Base-by-base conservation (phyloP, 768 basidiomycete species). In the Strobilomyces confusus region DNA sequence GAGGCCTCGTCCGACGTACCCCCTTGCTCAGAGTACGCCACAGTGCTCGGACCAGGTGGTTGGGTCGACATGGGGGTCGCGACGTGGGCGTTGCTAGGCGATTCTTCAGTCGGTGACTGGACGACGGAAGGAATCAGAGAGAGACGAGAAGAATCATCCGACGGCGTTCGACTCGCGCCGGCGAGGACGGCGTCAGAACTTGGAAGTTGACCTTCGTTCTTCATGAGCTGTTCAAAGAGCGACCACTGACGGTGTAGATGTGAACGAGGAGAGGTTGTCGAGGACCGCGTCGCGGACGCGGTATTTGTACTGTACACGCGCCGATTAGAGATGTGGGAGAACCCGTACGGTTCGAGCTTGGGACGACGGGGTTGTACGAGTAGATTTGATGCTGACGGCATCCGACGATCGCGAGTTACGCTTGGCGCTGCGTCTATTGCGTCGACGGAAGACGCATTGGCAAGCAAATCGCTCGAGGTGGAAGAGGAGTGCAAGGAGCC, bases 401-500 rank as follows among this genome's bases (percentile, higher is more conserved):
- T 51, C 19, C 53, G 60, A 36, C 52, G 59, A 48, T 45, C 34
- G 22, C 44, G 59, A 43, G 49, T 22, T 6, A 56, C 50, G 53
- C 54, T 63, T 45, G 61, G 56, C 54, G 48, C 58, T 15, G 29
- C 56, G 38, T 41, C 29, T 36, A 12, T 20, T 23, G 20, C 9
- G n/a, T 63, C 68, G 47, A 69, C 55, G 30, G 61, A 52, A 9
- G 55, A 17, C 34, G 38, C 12, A 11, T 44, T 46, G 47, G 46
- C 19, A 43, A 44, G 26, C 9, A 51, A 44, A 53, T 58, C 50
- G n/a, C 59, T 48, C 48, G 38, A 38, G 46, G 56, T 29, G 25
- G 67, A 62, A 69, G 95, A 89, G 70, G 93, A 87, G 66, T 91
- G 91, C 62, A 94, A 73, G 81, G 89, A 87, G 76, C 90, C 84